A percentile compares a stretch with the other conserved stretches of the same genome.
These are phyloP conservation scores for Henningerozyma blattae DNA, from an alignment of 805 yeast species.

Conservation along the genomic window DNA sequence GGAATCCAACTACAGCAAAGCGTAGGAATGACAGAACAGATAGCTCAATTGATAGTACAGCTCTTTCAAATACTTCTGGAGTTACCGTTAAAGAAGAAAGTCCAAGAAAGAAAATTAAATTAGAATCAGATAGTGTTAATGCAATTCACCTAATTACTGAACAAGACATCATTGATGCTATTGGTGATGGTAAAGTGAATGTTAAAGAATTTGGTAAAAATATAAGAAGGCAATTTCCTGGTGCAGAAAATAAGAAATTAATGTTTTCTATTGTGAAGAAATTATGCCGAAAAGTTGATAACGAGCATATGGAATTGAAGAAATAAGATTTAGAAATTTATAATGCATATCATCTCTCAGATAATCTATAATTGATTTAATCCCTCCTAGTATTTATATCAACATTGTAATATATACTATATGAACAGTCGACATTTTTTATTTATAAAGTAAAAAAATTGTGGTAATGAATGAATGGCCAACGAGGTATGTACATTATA, in stretches of 20 bases:
- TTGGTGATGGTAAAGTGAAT: conserved; percentile 27
- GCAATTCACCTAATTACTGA: conserved; percentile 40
- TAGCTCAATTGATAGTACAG: not conserved
- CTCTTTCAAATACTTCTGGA: conserved; percentile 1
- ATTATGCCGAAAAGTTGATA: conserved; percentile 20
- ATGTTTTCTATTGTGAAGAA: conserved; percentile 22
- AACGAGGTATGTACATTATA: too few relatives aligned
- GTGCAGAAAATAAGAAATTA: conserved; percentile 19
- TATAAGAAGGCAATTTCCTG: conserved; percentile 41
- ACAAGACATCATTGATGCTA: conserved; percentile 56
- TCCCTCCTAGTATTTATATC: too few relatives aligned
- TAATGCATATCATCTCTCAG: too few relatives aligned
- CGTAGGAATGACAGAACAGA: conserved; percentile 19
- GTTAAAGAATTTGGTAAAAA: conserved; percentile 50
- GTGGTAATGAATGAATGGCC: too few relatives aligned
- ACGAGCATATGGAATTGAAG: conserved; percentile 22
- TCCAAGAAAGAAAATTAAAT: conserved; percentile 30
- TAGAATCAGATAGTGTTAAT: conserved; percentile 18
- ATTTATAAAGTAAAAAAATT: too few relatives aligned
- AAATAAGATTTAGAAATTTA: conserved; percentile 3
- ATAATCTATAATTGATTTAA: too few relatives aligned
- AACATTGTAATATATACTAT: too few relatives aligned
- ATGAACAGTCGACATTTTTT: too few relatives aligned
- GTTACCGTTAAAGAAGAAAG: conserved; percentile 4
- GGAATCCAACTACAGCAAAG: conserved; percentile 53